Base-by-base conservation (phyloP, 2,329 filamentous ascomycete species). In the Aspergillus sojae region DNA sequence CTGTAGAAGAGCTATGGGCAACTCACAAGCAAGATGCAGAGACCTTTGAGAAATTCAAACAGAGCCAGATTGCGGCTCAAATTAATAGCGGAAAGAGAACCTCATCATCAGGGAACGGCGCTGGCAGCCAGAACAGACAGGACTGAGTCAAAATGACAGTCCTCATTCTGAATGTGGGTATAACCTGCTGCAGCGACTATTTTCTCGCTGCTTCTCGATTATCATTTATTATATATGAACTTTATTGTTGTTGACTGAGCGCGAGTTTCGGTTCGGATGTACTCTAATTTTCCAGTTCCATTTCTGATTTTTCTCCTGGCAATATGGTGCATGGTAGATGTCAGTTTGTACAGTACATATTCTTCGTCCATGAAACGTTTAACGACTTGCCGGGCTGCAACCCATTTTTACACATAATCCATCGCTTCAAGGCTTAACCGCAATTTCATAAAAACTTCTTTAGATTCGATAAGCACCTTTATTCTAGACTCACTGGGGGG, bases 21-120 rank as follows among this genome's bases (percentile, higher is more conserved):
- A 74, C 79, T 36, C 74, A 81, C 58, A 72, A 74, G 57, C 73
- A 81, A 63, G 81, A 83, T 58, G 74, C 77, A 0, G 80, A 82
- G 66, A 74, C 74, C 21, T 82, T 82, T 64, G 77, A 80, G 64
- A 72, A 67, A 43, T 81, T 82, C 64, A 79, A 77, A 58, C 75
- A 81, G 63, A 80, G 77, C 19, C 81, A 83, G 61, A 78, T 83
- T 57, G 81, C 80, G 4, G 80, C 81, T 16, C 79, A 81, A 63
- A 78, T 81, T 32, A 81, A 82, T 66, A 78, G 77, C 48, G 78
- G 78, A 14, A 67, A 74, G 48, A 68, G 72, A 34, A 67, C 65
- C 19, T 58, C 67, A 39, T 64, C 70, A 50, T 52, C 63, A 36
- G 53, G 62, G 32, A 58, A 64, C 48, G 56, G 55, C 32, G 52